These are phyloP conservation scores for Zychaea mexicana DNA, from an alignment of 371 early-diverging fungal species.

Conservation along the genomic window DNA sequence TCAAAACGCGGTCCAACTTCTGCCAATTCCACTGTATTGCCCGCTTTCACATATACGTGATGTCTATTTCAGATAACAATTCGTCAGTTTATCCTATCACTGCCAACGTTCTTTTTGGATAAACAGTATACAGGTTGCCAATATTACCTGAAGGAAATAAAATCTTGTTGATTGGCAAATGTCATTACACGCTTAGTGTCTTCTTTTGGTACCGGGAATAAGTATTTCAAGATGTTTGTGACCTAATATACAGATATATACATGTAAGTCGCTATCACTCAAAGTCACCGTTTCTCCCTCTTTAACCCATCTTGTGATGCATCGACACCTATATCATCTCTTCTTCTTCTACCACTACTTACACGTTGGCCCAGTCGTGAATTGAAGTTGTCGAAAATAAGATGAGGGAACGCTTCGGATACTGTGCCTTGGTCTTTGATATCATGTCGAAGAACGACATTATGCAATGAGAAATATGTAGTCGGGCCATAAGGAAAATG, in stretches of 20 bases:
- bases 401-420: conserved; percentile 94
- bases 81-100: background rate
- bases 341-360: conserved; percentile 25
- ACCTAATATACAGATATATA: conserved; percentile 42
- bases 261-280: background rate
- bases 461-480: conserved; percentile 95
- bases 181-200: conserved; percentile 97
- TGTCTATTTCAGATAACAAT: conserved; percentile 59
- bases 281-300: background rate
- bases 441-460: conserved; percentile 97
- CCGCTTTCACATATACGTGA: conserved; percentile 90
- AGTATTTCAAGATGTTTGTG: conserved; percentile 88
- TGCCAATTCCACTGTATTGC: conserved; percentile 89
- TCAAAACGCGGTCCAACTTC: conserved; percentile 99
- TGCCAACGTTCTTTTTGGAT: too few species aligned
- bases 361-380: conserved; percentile 87
- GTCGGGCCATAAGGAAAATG: conserved; percentile 99
- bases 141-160: conserved; percentile 87
- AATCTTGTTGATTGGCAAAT: conserved; percentile 95
- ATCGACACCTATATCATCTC: too few species aligned
- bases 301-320: background rate
- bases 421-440: conserved; percentile 95
- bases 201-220: conserved; percentile 97
- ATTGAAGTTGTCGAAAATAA: conserved; percentile 94
- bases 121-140: too few species aligned